phyloP scores from a whole-genome alignment of 2,329 filamentous ascomycete species.

The Trichoderma atroviride region DNA sequence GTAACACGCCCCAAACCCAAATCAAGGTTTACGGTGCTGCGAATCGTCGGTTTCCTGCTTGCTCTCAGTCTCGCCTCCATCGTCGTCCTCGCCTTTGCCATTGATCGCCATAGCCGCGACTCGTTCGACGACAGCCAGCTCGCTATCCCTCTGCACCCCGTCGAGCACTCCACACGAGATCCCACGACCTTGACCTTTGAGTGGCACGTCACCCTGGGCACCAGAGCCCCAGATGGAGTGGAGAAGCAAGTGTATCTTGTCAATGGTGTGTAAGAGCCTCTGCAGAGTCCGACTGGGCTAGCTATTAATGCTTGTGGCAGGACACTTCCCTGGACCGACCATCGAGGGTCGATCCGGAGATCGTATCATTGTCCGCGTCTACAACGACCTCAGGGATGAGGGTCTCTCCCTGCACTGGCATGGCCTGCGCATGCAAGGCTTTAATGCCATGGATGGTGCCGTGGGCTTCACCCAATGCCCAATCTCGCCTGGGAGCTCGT shows the following conservation, averaged over 20 bases:
- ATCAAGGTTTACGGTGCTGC: background rate
- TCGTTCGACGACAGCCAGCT: conserved; percentile 26
- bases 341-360: conserved; percentile 73
- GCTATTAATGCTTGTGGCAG: conserved; percentile 27
- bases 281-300: background rate
- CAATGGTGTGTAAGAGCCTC: conserved; percentile 29
- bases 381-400: conserved; percentile 64
- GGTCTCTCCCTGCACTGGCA: conserved; percentile 72
- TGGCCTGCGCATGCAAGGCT: conserved; percentile 72
- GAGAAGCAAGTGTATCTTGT: conserved; percentile 35
- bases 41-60: conserved; percentile 15
- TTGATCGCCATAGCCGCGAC: background rate
- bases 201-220: conserved; percentile 31
- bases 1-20: background rate
- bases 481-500: conserved; percentile 53
- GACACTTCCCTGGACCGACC: conserved; percentile 68
- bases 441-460: conserved; percentile 69
- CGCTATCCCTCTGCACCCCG: conserved; percentile 29
- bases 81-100: conserved; percentile 2
- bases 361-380: conserved; percentile 66
- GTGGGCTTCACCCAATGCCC: conserved; percentile 52
- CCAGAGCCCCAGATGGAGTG: conserved; percentile 32
- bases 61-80: conserved; percentile 16
- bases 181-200: conserved; percentile 29
- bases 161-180: conserved; percentile 26